Evolutionary conservation across 192 early-diverging fungal genomes (phyloP), one percentile per base, ranked within the genome.

Genomic region (Coemansia sp.): DNA sequence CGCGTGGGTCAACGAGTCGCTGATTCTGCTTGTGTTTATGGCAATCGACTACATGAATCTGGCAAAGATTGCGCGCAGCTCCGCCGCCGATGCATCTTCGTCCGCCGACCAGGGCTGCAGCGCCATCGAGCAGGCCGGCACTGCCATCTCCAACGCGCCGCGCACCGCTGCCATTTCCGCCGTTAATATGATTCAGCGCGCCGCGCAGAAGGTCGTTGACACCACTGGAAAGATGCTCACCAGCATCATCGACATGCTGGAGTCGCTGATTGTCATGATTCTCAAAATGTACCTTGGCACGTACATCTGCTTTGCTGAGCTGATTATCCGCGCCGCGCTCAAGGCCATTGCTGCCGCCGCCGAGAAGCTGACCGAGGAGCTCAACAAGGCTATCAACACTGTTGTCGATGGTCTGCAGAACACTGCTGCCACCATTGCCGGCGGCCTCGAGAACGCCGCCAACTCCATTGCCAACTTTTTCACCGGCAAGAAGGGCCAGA

Each of bases 241-340:
- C 45, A 71, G 59, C 22, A 58, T 75, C 32, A 12, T 81, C 40
- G 62, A 51, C 32, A 63, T 75, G 40, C 50, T 81, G 9, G 46
- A 71, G 45, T 50, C 55, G 49, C 65, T 81, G 32, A 75, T 81
- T 38, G 63, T 69, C 5, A 71, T 64, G 69, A 53, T 81, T 14
- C 72, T 81, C 17, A 68, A 71, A 25, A 60, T 81, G 46, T 81
- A 75, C 46, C 10, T 81, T n/a, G 78, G 78, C 25, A 81, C 73
- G 38, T 75, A 63, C 19, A 75, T 81, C 25, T 81, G 78, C 37
- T 75, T 81, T 59, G 72, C 78, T 32, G 72, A 75, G 43, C 72
- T 81, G 40, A 75, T 81, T 17, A 70, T 81, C 41, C 71, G 61
- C 46, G 72, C 78, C 0, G 78, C 73, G 11, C 66, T 81, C 3